Evolutionary conservation across 2,329 filamentous ascomycete genomes (phyloP).

Genomic region (Colletotrichum musicola): DNA sequence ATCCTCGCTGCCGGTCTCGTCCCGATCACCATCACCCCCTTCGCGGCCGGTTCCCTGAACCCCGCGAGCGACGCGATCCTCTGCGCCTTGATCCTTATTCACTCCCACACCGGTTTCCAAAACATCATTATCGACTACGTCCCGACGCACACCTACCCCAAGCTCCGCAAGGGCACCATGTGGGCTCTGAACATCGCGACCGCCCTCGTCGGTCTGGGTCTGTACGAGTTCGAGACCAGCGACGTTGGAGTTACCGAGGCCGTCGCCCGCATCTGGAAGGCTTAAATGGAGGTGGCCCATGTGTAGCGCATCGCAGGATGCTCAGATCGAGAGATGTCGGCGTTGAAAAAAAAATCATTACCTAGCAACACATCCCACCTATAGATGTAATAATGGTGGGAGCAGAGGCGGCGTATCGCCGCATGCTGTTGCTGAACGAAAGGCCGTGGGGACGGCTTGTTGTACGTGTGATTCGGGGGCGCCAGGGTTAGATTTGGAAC

Average conservation of each 20-base stretch:
- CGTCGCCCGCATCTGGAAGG: conserved; percentile 90
- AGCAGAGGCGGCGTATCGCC: conserved; percentile 9
- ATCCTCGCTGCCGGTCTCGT: conserved; percentile 83
- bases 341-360: conserved; percentile 4
- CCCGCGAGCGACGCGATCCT: conserved; percentile 88
- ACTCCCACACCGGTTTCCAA: conserved; percentile 97
- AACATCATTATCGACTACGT: conserved; percentile 93
- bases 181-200: conserved; percentile 87
- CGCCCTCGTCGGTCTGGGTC: conserved; percentile 83
- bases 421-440: conserved; percentile 2
- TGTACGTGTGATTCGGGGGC: conserved; percentile 35
- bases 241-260: conserved; percentile 95
- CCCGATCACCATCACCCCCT: conserved; percentile 89
- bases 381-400: conserved; percentile 7
- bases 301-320: neutral
- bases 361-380: conserved; percentile 3
- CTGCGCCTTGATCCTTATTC: conserved; percentile 84
- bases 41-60: conserved; percentile 92
- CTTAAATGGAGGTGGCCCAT: conserved; percentile 58
- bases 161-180: conserved; percentile 73
- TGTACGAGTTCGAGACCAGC: conserved; percentile 99
- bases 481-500: conserved; percentile 38
- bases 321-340: neutral
- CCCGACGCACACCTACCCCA: conserved; percentile 77
- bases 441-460: conserved; percentile 17